A percentile compares a stretch with the other conserved stretches of the same genome.
Conservation (phyloP, 2,329 filamentous ascomycete species). For the Daldinia eschscholtzii region DNA sequence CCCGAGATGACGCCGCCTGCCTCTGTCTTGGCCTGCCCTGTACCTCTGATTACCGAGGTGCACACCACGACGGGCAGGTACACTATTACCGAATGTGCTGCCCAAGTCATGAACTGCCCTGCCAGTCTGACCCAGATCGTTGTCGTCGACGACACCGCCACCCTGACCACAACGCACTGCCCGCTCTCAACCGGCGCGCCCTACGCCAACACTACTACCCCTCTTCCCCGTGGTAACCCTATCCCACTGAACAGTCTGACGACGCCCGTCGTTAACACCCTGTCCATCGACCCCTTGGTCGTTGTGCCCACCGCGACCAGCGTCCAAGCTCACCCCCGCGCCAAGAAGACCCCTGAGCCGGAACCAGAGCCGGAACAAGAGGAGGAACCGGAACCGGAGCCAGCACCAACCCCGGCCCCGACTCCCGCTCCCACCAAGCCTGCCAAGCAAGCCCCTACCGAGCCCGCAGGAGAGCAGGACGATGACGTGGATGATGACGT, state of each 20-base stretch:
- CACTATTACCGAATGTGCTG: conserved; percentile 46
- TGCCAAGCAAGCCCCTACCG: neutral
- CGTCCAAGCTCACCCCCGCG: conserved; percentile 17
- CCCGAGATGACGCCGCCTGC: neutral
- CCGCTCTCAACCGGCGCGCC: conserved; percentile 26
- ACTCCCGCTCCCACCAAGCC: neutral
- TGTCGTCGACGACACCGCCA: conserved; percentile 42
- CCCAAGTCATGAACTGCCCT: conserved; percentile 46
- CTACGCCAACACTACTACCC: conserved; percentile 27
- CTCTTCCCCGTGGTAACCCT: conserved; percentile 5
- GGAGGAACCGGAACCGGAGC: neutral
- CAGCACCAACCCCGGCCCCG: neutral
- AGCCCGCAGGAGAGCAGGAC: neutral
- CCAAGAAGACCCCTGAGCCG: neutral
- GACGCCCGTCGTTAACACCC: conserved; percentile 40
- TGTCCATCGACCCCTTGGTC: conserved; percentile 31
- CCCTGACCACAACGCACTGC: conserved; percentile 33
- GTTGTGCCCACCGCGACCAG: conserved; percentile 17
- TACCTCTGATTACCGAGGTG: conserved; percentile 36
- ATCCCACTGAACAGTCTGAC: conserved; percentile 42
- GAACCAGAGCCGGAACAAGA: conserved; percentile 2
- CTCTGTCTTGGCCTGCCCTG: conserved; percentile 16
- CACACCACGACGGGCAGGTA: conserved; percentile 33
- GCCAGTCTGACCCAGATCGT: conserved; percentile 45
- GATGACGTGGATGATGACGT: neutral